Evolutionary conservation across 257 asterid genomes (phyloP), one percentile per base, ranked within the genome.

Genomic region (Anisodus tanguticus): DNA sequence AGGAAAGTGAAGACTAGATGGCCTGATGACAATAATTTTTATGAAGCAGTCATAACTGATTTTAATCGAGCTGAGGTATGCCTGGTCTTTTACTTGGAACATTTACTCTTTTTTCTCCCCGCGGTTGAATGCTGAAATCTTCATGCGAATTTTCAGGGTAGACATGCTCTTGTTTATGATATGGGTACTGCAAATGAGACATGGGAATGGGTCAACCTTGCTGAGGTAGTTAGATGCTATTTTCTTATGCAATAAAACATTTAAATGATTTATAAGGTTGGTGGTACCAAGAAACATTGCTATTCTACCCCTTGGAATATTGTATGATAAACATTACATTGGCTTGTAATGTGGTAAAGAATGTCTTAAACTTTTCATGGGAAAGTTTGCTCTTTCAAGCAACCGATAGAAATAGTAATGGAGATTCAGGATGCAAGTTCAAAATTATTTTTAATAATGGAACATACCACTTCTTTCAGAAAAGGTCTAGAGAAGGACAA

Each of bases 11-110:
- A 88, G 88, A 93, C 96, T 80, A 91, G 94, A 83, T 94, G 97
- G 97, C 98, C 95, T n/a, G 97, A 91, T 53, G 98, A 94, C 88
- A 94, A 94, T 85, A 91, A 81, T 68, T 94, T 93, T 83, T 94
- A 93, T 86, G 94, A 93, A 85, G 98, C 98, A 86, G 86, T 90
- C 59, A 92, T 93, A 77, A 88, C 90, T 82, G 91, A 93, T 80
- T 93, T 86, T 87, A 85, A 93, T 66, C 88, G 93, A 43, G 87
- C 31, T 39, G 90, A 91, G 93, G 98, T 94, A 85, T 68, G 63
- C 82, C 78, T 82, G 70, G 58, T 78, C 58, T 85, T 43, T 72
- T 31, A 59, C 70, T 83, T 72, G n/a, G 78, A 31, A 85, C n/a
- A 51, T 74, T 79, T 68, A 71, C n/a, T 53, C 82, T 85, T 41